These are phyloP conservation scores for Coemansia sp. DNA, from an alignment of 192 early-diverging fungal species.

Conservation along the genomic window DNA sequence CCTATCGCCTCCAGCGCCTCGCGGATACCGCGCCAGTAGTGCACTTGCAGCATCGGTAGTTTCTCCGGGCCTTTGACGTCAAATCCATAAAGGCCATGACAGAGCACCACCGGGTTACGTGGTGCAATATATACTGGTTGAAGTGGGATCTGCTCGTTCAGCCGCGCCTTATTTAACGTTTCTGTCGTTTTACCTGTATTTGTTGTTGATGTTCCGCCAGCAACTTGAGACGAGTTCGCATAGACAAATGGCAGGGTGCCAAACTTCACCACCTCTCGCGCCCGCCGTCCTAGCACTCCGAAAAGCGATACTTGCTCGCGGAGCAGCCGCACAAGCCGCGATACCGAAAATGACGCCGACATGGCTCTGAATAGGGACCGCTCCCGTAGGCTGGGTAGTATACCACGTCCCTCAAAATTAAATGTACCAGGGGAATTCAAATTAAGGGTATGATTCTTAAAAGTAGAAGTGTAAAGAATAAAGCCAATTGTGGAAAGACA, in stretches of 20 bases:
- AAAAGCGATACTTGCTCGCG: slow-evolving; percentile 22
- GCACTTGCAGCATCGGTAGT: slow-evolving; percentile 78
- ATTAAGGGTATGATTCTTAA: not conserved
- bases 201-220: not conserved
- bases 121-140: slow-evolving; percentile 71
- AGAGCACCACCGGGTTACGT: slow-evolving; percentile 76
- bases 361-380: slow-evolving; percentile 9
- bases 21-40: slow-evolving; percentile 82
- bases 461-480: not conserved
- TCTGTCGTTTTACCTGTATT: not conserved
- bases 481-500: not conserved
- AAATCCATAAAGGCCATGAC: slow-evolving; percentile 90
- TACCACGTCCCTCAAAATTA: not conserved
- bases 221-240: slow-evolving; percentile 20
- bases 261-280: slow-evolving; percentile 20
- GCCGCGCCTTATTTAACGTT: slow-evolving; percentile 21
- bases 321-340: slow-evolving; percentile 32
- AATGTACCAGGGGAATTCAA: not conserved
- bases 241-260: slow-evolving; percentile 35
- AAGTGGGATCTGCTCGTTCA: slow-evolving; percentile 56
- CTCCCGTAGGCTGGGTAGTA: not conserved
- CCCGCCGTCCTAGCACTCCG: slow-evolving; percentile 20
- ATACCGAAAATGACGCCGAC: slow-evolving; percentile 36
- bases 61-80: slow-evolving; percentile 77
- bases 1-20: slow-evolving; percentile 77